Percentiles rank a stretch among this genome's conserved stretches.
Conservation (phyloP, 495 filamentous ascomycete species). For the Xylaria cubensis region DNA sequence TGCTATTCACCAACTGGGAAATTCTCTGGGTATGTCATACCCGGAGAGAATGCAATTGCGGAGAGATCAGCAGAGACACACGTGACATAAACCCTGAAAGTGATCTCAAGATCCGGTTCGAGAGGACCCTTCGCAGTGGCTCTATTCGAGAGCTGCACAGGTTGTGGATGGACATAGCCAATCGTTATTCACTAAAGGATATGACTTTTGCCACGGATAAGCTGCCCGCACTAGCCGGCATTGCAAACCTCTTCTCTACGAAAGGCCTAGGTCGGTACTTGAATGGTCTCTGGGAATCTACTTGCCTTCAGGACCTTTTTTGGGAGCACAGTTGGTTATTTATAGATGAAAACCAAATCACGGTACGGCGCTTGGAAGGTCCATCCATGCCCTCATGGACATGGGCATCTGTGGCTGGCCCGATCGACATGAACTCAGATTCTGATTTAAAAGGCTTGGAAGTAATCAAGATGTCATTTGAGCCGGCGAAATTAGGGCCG, state of each 20-base stretch:
- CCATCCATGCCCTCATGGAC: background rate
- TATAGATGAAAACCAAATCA: too few species aligned
- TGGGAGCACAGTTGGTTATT: background rate
- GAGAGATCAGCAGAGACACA: background rate
- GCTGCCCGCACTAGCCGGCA: background rate
- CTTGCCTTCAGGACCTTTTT: background rate
- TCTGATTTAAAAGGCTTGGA: background rate
- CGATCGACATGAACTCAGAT: background rate
- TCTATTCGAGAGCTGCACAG: background rate
- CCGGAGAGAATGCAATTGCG: background rate
- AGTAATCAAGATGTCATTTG: background rate
- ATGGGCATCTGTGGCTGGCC: background rate
- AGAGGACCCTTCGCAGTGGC: background rate
- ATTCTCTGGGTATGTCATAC: background rate
- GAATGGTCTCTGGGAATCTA: background rate
- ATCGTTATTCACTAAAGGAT: background rate
- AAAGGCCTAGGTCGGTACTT: background rate
- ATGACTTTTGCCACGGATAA: background rate
- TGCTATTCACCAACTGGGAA: background rate
- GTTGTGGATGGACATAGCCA: background rate
- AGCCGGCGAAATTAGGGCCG: background rate
- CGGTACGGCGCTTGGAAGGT: background rate
- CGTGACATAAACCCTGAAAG: background rate
- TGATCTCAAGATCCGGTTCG: background rate
- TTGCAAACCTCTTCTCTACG: background rate